Conservation (phyloP, 345 rosid genomes). For the Capsella bursapastoris region DNA sequence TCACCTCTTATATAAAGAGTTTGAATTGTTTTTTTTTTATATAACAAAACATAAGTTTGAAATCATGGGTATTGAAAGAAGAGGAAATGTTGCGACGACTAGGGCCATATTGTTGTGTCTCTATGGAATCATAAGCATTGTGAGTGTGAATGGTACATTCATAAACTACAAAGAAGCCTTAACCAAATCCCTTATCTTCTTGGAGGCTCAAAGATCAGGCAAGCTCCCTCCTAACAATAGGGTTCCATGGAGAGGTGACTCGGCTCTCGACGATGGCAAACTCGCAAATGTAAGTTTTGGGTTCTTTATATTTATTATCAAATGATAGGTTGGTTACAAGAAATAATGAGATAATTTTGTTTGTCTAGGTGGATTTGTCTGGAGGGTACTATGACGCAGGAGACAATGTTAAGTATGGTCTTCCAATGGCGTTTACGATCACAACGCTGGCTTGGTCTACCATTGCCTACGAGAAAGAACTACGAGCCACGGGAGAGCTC, state of each 20-base stretch:
- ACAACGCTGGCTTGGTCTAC: constrained; percentile 87
- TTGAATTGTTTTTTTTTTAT: background rate
- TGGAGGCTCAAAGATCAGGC: constrained; percentile 94
- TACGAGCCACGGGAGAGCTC: constrained; percentile 58
- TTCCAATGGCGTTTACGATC: constrained; percentile 91
- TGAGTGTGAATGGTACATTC: constrained; percentile 44
- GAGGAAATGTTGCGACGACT: constrained; percentile 21
- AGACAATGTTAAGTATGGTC: constrained; percentile 84
- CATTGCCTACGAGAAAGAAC: constrained; percentile 53
- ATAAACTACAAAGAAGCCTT: constrained; percentile 76
- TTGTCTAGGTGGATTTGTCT: constrained; percentile 62
- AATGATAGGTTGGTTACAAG: background rate
- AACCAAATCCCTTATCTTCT: constrained; percentile 71
- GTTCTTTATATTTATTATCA: background rate
- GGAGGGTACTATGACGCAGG: constrained; percentile 98
- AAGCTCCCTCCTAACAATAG: constrained; percentile 71
- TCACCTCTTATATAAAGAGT: constrained; percentile 32
- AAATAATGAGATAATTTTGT: background rate
- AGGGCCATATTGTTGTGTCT: constrained; percentile 50
- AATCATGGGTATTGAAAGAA: constrained; percentile 35
- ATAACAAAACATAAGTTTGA: background rate
- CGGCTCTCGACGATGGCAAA: constrained; percentile 83
- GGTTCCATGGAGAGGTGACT: constrained; percentile 86
- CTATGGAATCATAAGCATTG: constrained; percentile 46
- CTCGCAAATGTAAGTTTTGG: constrained; percentile 54